phyloP scores from a whole-genome alignment of 1,284 basidiomycete genomes.

The Meripilus lineatus region DNA sequence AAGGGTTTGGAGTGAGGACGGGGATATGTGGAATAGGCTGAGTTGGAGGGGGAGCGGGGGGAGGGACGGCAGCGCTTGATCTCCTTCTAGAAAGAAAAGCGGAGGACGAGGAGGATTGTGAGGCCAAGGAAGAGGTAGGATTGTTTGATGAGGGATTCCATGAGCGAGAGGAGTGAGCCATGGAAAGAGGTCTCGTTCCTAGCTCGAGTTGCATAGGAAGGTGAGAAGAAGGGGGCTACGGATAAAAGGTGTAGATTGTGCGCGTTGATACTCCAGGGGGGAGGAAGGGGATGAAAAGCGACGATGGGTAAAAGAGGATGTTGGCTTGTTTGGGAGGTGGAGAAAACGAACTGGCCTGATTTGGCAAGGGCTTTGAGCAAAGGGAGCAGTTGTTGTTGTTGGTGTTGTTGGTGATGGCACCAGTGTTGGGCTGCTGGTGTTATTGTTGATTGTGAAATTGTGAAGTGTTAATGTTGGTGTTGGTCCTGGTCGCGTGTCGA shows the following conservation, averaged over 20 bases:
- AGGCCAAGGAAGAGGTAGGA: slow-evolving; percentile 21
- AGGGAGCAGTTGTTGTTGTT: neutral
- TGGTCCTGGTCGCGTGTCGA: no score
- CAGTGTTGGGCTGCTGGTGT: no score
- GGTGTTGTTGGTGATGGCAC: no score
- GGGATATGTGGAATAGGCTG: slow-evolving; percentile 65
- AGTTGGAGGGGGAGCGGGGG: slow-evolving; percentile 67
- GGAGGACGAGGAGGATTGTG: slow-evolving; percentile 33
- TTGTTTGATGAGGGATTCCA: slow-evolving; percentile 38
- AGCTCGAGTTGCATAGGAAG: slow-evolving; percentile 50
- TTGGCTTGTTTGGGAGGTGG: no score
- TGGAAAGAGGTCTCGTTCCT: slow-evolving; percentile 39
- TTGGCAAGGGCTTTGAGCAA: neutral
- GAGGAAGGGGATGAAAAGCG: no score
- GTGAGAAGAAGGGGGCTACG: neutral
- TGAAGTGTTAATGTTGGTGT: no score
- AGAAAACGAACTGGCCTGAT: no score
- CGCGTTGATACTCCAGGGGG: no score
- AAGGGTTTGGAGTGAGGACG: slow-evolving; percentile 28
- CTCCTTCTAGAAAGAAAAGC: slow-evolving; percentile 46
- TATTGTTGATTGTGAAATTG: no score
- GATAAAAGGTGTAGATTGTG: no score
- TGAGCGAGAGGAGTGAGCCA: slow-evolving; percentile 37
- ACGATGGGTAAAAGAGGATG: no score
- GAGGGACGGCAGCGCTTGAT: slow-evolving; percentile 62